Percentiles rank a stretch among this genome's conserved stretches.
Evolutionary conservation across 257 asterid species (phyloP).

Genomic region (Catharanthus roseus): DNA sequence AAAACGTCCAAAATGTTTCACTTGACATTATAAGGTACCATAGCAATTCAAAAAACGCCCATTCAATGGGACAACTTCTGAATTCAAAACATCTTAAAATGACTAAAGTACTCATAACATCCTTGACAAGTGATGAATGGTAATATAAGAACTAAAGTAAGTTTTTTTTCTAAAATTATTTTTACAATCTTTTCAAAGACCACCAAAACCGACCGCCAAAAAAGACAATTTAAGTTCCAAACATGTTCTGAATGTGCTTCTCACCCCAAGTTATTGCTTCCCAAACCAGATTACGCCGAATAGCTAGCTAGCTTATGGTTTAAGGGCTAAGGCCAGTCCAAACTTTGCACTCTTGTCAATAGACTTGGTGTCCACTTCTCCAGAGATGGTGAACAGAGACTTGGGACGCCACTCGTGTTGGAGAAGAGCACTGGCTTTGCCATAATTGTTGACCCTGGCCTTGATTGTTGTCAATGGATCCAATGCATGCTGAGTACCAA

Average conservation of each 20-base stretch:
- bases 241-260: constrained; percentile 1
- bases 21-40: background rate
- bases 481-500: constrained; percentile 20
- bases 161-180: constrained; percentile 2
- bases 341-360: constrained; percentile 23
- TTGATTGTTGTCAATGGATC: constrained; percentile 17
- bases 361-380: constrained; percentile 18
- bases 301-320: background rate
- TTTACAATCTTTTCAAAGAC: background rate
- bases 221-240: background rate
- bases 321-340: constrained; percentile 19
- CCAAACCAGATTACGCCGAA: too few relatives aligned
- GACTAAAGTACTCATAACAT: background rate
- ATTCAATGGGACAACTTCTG: background rate
- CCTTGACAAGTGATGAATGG: background rate
- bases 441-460: constrained; percentile 17
- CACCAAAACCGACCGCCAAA: constrained; percentile 1
- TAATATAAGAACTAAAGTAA: background rate
- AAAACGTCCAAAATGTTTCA: background rate
- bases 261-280: background rate
- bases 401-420: constrained; percentile 24
- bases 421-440: constrained; percentile 14
- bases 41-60: background rate
- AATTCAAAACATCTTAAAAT: background rate
- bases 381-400: constrained; percentile 17